These are phyloP conservation scores for Macadamia tetraphylla DNA, from an alignment of 164 flowering plant species.

Conservation along the genomic window DNA sequence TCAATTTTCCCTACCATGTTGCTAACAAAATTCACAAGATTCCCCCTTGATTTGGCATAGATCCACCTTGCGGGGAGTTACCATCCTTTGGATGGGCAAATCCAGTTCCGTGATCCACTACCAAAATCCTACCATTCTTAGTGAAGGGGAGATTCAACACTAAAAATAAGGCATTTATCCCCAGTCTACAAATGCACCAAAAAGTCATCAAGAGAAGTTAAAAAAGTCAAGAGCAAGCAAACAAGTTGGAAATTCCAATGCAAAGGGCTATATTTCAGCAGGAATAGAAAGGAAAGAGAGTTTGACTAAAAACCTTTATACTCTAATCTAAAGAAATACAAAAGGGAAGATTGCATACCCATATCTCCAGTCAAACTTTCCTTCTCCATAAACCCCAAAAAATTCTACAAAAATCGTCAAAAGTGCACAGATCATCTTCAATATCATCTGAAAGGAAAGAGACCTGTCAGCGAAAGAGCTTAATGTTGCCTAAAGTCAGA, in stretches of 20 bases:
- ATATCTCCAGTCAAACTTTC: constrained; percentile 91
- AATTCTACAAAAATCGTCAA: constrained; percentile 71
- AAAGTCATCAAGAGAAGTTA: too few species aligned
- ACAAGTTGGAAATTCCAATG: background rate
- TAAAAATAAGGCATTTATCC: too few species aligned
- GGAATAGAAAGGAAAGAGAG: background rate
- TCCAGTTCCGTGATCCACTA: too few species aligned
- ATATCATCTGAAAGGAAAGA: constrained; percentile 66
- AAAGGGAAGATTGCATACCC: constrained; percentile 49
- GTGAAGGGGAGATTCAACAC: too few species aligned
- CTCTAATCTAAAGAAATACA: background rate
- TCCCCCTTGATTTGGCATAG: too few species aligned
- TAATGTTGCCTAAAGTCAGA: background rate
- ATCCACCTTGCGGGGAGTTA: too few species aligned
- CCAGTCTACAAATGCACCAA: too few species aligned
- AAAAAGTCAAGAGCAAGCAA: background rate
- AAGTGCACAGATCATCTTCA: constrained; percentile 87
- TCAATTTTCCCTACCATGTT: too few species aligned
- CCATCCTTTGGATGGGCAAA: too few species aligned
- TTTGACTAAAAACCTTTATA: background rate
- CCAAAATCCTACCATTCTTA: too few species aligned
- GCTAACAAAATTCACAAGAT: too few species aligned
- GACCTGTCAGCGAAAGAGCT: background rate
- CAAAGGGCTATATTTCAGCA: background rate
- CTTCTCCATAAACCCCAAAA: constrained; percentile 95